Base-by-base conservation (phyloP, 352 stramenopile species). In the Phytopythium montanum region DNA sequence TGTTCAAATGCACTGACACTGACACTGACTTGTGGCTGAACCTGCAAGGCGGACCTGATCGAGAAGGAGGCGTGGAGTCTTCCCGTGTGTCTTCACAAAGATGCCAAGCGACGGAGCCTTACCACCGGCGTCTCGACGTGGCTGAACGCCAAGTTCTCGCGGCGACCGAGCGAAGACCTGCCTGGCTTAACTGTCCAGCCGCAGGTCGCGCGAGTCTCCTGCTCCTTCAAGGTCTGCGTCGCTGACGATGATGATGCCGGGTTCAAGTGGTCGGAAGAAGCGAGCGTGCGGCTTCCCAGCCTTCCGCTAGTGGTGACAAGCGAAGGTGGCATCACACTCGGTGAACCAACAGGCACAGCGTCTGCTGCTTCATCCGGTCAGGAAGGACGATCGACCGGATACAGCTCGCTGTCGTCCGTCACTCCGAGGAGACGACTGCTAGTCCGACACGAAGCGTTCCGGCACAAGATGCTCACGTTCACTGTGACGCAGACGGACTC, bases 391-490 rank as follows among this genome's bases (percentile, higher is more conserved):
- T n/a, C 66, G 16, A 56, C 59, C 6, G 33, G 69, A 31, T 93
- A 90, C 64, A 65, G 73, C 18, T 13, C 62, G 0, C 69, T 81
- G 19, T 78, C 79, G 18, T 81, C 75, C 0, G 65, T 79, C 12
- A 81, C 72, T 0, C 60, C 70, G 12, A 66, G 83, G 54, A 72
- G 83, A 52, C 75, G 82, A 44, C 54, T 88, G n/a, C 54, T 94
- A 2, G 69, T 94, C 42, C 82, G 72, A 2, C 70, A 86, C 18
- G 54, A 49, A n/a, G 54, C 33, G 2, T 81, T 81, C 23, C 65
- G 54, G 13, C 81, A 93, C 53, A 67, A 76, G 34, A 85, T 92
- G 75, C 57, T 92, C 19, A 90, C 85, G n/a, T 86, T 79, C 50
- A 88, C 81, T 0, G 74, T 88, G 45, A 81, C 73, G 26, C 71